Conservation (phyloP, 192 early-diverging fungal species). For the Entomortierella parvispora region DNA sequence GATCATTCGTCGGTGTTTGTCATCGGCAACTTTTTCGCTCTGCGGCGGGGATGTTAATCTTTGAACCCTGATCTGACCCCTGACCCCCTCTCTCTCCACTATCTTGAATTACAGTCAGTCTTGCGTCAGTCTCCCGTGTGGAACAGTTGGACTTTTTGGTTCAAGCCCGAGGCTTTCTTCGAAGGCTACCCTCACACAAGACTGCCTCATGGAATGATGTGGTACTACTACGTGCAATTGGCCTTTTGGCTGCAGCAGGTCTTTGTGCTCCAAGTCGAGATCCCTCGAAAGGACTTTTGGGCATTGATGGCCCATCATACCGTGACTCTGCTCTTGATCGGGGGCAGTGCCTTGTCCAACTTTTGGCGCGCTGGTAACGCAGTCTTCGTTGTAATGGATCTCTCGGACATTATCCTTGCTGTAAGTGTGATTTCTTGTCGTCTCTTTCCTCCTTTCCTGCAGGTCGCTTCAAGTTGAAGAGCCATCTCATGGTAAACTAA, state of each 20-base stretch:
- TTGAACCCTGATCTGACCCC: too few relatives aligned
- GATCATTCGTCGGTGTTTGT: too few relatives aligned
- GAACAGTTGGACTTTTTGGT: constrained; percentile 62
- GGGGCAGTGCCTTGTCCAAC: constrained; percentile 65
- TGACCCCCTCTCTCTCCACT: background rate
- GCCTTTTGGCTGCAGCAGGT: constrained; percentile 70
- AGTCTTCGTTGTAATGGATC: constrained; percentile 73
- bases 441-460: background rate
- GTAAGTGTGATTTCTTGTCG: constrained; percentile 43
- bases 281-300: constrained; percentile 66
- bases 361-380: constrained; percentile 71
- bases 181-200: constrained; percentile 63
- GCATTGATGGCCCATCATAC: constrained; percentile 69
- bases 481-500: too few relatives aligned
- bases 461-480: too few relatives aligned
- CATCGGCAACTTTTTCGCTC: too few relatives aligned
- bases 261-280: constrained; percentile 68
- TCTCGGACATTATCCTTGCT: constrained; percentile 69
- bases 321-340: constrained; percentile 67
- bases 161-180: constrained; percentile 60
- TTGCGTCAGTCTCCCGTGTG: constrained; percentile 70
- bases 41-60: too few relatives aligned
- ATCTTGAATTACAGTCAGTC: constrained; percentile 56
- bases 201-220: constrained; percentile 57
- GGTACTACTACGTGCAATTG: constrained; percentile 69